Base-by-base conservation (phyloP, 2,329 filamentous ascomycete species). In the Neonectria ditissima region DNA sequence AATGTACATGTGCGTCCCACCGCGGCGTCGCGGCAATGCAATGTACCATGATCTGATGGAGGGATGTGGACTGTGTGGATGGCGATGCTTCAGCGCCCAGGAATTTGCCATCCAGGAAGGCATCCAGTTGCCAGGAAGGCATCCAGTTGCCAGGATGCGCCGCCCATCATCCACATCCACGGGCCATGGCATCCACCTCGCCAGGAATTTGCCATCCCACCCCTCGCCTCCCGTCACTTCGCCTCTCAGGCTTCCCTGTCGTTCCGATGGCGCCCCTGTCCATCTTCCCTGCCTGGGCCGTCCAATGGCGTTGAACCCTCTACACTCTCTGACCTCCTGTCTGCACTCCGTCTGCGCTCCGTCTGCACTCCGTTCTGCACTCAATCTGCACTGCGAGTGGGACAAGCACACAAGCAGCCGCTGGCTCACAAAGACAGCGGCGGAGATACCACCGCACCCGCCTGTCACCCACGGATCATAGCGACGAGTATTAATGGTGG, bases 31-130 rank as follows among this genome's bases (percentile, higher is more conserved):
- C 59, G 59, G 59, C 54, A 62, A 57, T 62, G 59, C 59, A 62
- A 58, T 47, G 54, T 62, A 57, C 6, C 54, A 62, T 62, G 59
- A 58, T 62, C 59, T 62, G 59, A 62, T 58, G 54, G 59, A 55
- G 37, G 51, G 37, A 54, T 54, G 47, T 32, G 37, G 37, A 41
- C 18, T n/a, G 37, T 34, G 32, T 50, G 47, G 47, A 50, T 32
- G 28, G 47, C 47, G 47, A 50, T 50, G 28, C 26, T 32, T 50
- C 47, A 20, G 28, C 47, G n/a, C 18, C 47, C n/a, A 47, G 22
- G 22, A 20, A 50, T 32, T 50, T 32, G 47, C 47, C 47, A 32
- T 50, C 28, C 28, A 26, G 34, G 34, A 37, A 37, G 34, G 24
- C 24, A 13, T 32, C 37, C 37, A 39, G 16, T 7, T n/a, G 16